Evolutionary conservation across 2,329 filamentous ascomycete genomes (phyloP), one percentile per base, ranked within the genome.

Genomic region (Fusarium xyrophilum): DNA sequence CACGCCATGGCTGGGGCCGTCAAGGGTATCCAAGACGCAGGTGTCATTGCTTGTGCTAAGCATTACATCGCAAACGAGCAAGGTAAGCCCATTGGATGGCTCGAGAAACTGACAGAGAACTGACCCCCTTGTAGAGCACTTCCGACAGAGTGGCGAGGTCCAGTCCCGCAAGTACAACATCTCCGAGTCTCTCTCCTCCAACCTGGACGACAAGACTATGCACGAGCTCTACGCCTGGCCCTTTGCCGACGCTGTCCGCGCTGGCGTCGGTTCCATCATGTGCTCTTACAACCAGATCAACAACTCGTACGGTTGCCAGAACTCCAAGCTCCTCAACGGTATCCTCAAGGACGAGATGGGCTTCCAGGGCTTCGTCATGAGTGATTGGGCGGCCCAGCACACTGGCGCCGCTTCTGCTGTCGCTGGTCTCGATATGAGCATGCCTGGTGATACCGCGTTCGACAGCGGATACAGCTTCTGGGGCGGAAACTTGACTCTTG

Each of bases 401-500:
- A 82, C 87, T 6, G 91, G 90, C 67, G 88, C 86, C 8, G 82
- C 87, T 28, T 86, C 85, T 36, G 89, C 91, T 5, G 82, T 88
- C 38, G 91, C 91, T 25, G 93, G 92, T 39, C 82, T 96, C 27
- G 93, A 96, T 77, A 93, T 96, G 91, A 85, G 86, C n/a, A 96
- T 96, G 93, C 91, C 91, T 2, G 92, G 93, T 56, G 95, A 97
- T 76, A 91, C 91, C 3, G 69, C 80, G 23, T 97, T 97, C 81
- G 88, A 91, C 78, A 88, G 86, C 7, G 91, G 91, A 10, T 78
- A 80, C 52, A 90, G 89, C 21, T 96, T 84, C 83, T 97, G 92
- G 91, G 95, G 95, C 13, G 82, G 89, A 30, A 98, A 98, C 79
- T 79, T 98, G 71, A 97, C 95, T 4, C 82, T 97, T 48, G 92